A percentile compares a stretch with the other conserved stretches of the same genome.
phyloP scores from a whole-genome alignment of 2,329 filamentous ascomycete species.

The Pseudogymnoascus sp. region DNA sequence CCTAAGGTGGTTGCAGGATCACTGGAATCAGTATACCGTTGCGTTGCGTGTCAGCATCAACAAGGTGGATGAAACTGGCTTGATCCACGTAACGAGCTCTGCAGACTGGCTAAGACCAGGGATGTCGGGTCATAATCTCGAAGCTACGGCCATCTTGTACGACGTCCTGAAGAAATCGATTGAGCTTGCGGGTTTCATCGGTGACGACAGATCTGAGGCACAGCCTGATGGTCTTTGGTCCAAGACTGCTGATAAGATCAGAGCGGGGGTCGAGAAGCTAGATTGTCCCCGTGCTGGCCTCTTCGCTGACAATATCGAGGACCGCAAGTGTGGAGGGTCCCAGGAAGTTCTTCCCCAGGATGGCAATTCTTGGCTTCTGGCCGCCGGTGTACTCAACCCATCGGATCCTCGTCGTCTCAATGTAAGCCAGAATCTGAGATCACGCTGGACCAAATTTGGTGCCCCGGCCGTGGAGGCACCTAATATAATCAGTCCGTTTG shows the following conservation, averaged over 20 bases:
- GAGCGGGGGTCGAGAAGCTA: constrained; percentile 19
- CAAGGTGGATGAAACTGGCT: constrained; percentile 31
- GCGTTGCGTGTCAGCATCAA: constrained; percentile 38
- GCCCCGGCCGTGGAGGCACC: constrained; percentile 35
- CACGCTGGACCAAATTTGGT: constrained; percentile 37
- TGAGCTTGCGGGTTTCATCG: constrained; percentile 37
- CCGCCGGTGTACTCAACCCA: constrained; percentile 15
- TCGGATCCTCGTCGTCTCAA: constrained; percentile 15
- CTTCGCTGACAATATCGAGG: constrained; percentile 12
- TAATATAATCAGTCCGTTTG: constrained; percentile 34
- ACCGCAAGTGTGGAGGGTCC: constrained; percentile 6
- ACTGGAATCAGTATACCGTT: constrained; percentile 40
- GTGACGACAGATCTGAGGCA: constrained; percentile 22
- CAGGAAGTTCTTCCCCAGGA: constrained; percentile 23
- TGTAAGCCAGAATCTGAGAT: constrained; percentile 31
- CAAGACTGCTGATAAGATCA: constrained; percentile 13
- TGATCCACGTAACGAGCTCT: constrained; percentile 40
- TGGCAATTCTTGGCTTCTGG: constrained; percentile 33
- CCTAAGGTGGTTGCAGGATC: constrained; percentile 35
- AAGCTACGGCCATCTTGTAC: constrained; percentile 43
- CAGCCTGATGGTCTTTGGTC: constrained; percentile 13
- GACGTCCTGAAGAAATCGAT: constrained; percentile 41
- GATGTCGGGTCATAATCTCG: constrained; percentile 24
- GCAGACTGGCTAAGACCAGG: constrained; percentile 24
- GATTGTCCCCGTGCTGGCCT: constrained; percentile 18